A percentile compares a stretch with the other conserved stretches of the same genome.
Conservation (phyloP, 495 filamentous ascomycete species). For the Penicillium bovifimosum region DNA sequence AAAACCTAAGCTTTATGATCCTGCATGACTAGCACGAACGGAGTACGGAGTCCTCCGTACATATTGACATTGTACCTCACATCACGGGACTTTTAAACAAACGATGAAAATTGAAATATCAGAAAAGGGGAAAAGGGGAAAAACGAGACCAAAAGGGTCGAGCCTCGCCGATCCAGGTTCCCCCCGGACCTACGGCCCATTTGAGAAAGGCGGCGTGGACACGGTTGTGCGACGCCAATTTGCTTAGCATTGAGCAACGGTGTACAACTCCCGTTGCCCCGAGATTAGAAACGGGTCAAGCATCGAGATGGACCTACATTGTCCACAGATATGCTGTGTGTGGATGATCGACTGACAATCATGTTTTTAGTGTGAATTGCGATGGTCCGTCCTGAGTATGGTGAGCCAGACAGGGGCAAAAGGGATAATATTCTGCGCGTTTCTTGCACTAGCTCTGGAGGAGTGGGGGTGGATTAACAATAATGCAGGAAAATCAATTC, state of each 20-base stretch:
- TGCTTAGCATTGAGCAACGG: too few species aligned
- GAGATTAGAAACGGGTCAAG: background rate
- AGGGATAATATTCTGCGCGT: too few species aligned
- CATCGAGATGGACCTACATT: background rate
- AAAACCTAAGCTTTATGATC: constrained; percentile 2
- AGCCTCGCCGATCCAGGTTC: constrained; percentile 5
- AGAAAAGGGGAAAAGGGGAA: background rate
- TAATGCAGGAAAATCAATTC: too few species aligned
- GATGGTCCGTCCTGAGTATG: too few species aligned
- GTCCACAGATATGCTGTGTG: too few species aligned
- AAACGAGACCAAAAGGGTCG: background rate
- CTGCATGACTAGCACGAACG: background rate
- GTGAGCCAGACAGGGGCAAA: too few species aligned
- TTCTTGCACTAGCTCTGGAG: too few species aligned
- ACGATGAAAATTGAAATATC: background rate
- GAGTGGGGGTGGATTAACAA: too few species aligned
- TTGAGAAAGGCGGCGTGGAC: background rate
- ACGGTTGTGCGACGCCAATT: background rate
- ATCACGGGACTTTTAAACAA: background rate
- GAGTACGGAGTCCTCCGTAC: too few species aligned
- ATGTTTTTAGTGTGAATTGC: too few species aligned
- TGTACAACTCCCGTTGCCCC: background rate
- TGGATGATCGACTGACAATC: too few species aligned
- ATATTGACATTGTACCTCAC: background rate
- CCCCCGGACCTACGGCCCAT: constrained; percentile 6